Conservation (phyloP, 805 yeast species). For the Pichia kluyveri region DNA sequence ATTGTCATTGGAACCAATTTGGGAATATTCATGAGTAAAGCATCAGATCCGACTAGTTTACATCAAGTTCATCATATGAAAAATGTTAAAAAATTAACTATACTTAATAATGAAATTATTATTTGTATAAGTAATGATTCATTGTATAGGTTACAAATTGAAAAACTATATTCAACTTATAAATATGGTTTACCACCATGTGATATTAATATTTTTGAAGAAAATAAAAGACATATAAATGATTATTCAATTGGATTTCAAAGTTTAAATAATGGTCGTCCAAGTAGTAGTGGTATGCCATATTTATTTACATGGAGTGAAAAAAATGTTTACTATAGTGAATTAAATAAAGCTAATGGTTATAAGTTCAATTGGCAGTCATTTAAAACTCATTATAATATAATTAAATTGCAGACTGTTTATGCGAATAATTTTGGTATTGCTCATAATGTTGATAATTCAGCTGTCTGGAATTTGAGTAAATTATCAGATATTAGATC, state of each 20-base stretch:
- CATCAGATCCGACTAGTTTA: conserved; percentile 41
- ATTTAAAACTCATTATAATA: conserved; percentile 21
- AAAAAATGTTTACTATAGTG: conserved; percentile 31
- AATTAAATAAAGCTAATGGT: conserved; percentile 19
- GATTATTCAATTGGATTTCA: conserved; percentile 67
- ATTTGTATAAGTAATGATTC: conserved; percentile 50
- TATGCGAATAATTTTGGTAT: conserved; percentile 23
- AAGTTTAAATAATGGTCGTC: conserved; percentile 32
- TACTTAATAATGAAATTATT: conserved; percentile 46
- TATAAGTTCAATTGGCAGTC: conserved; percentile 18
- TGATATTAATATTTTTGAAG: conserved; percentile 18
- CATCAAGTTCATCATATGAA: conserved; percentile 42
- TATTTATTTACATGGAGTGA: conserved; percentile 45
- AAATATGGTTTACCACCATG: conserved; percentile 35
- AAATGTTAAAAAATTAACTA: conserved; percentile 51
- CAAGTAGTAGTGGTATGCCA: conserved; percentile 7
- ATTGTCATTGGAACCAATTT: conserved; percentile 49
- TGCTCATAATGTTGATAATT: conserved; percentile 18
- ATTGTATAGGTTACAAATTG: conserved; percentile 54
- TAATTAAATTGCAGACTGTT: conserved; percentile 17
- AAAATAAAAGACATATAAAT: conserved; percentile 34
- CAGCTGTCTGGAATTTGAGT: conserved; percentile 22
- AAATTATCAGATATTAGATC: conserved; percentile 21
- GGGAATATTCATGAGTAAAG: conserved; percentile 53
- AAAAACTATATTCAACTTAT: conserved; percentile 52